Evolutionary conservation across 1,284 basidiomycete genomes (phyloP).

Genomic region (Ceratobasidium sp.): DNA sequence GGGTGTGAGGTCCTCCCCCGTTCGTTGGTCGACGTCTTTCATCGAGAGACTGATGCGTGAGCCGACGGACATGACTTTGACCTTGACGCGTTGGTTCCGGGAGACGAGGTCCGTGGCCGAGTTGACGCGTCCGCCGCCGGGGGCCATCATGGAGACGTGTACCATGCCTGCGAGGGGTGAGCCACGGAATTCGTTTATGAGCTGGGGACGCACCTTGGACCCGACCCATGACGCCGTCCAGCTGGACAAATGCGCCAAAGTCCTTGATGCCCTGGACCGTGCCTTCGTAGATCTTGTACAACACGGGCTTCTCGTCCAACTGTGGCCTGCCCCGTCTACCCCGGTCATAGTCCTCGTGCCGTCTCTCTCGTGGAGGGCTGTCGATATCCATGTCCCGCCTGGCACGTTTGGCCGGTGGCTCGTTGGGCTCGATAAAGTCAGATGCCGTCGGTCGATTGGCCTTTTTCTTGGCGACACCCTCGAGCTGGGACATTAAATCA

Average conservation of each 20-base stretch:
- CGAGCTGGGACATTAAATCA: constrained; percentile 82
- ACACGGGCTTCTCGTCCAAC: constrained; percentile 81
- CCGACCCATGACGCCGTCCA: constrained; percentile 86
- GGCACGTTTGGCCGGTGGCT: constrained; percentile 63
- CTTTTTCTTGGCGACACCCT: constrained; percentile 66
- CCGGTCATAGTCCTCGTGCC: constrained; percentile 50
- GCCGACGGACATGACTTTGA: constrained; percentile 94
- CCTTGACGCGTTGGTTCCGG: constrained; percentile 85
- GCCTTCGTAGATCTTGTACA: constrained; percentile 96
- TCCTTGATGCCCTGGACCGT: constrained; percentile 88
- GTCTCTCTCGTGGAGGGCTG: constrained; percentile 50
- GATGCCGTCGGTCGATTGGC: constrained; percentile 52
- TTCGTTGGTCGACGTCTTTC: constrained; percentile 95
- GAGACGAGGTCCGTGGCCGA: constrained; percentile 86
- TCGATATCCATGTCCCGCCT: constrained; percentile 57
- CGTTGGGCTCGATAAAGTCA: constrained; percentile 55
- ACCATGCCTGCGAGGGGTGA: constrained; percentile 75
- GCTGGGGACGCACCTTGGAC: constrained; percentile 74
- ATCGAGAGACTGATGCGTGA: constrained; percentile 86
- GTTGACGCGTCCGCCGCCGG: constrained; percentile 77
- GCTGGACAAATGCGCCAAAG: constrained; percentile 91
- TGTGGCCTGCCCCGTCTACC: constrained; percentile 48
- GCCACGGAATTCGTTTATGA: neutral
- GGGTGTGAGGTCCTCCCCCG: constrained; percentile 89
- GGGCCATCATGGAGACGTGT: constrained; percentile 89